These are phyloP conservation scores for Cryphonectria nitschkei DNA, from an alignment of 2,329 filamentous ascomycete species.

Conservation along the genomic window DNA sequence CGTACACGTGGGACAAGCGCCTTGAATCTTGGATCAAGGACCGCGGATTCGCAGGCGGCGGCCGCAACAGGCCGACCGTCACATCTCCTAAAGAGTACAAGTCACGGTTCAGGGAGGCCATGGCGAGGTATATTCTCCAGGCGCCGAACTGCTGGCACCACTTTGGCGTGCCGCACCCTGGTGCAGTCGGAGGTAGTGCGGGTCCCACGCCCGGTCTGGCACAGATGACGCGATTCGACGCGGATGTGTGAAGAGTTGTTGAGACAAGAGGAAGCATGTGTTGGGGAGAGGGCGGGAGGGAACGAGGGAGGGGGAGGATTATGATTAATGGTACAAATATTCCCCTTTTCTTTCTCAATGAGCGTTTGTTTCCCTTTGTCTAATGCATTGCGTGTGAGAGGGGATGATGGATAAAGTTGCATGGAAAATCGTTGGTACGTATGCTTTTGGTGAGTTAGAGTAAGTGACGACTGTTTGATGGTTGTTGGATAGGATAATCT, in stretches of 20 bases:
- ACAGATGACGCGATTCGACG: conserved; percentile 14
- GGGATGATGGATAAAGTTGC: not conserved
- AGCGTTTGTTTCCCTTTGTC: not conserved
- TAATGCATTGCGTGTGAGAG: not conserved
- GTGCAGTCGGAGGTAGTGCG: conserved; percentile 18
- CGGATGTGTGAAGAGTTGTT: not conserved
- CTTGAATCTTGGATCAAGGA: conserved; percentile 99
- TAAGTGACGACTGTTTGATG: not conserved
- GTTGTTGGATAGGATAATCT: conserved; percentile 4
- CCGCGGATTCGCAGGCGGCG: conserved; percentile 77
- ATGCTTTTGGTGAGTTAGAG: conserved; percentile 1
- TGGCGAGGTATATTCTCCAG: conserved; percentile 81
- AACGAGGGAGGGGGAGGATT: not conserved
- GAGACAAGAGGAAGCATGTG: not conserved
- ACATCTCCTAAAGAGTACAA: conserved; percentile 98
- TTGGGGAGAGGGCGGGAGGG: not conserved
- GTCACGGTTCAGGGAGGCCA: conserved; percentile 91
- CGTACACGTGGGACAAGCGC: conserved; percentile 99
- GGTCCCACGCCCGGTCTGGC: conserved; percentile 4
- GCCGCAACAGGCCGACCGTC: conserved; percentile 86
- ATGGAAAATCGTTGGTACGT: not conserved
- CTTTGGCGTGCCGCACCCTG: conserved; percentile 50
- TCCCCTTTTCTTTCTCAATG: not conserved
- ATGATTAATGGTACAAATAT: not conserved
- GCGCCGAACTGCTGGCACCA: conserved; percentile 78